A percentile compares a stretch with the other conserved stretches of the same genome.
phyloP scores from a whole-genome alignment of 257 asterid genomes.

The Gynochthodes officinalis region DNA sequence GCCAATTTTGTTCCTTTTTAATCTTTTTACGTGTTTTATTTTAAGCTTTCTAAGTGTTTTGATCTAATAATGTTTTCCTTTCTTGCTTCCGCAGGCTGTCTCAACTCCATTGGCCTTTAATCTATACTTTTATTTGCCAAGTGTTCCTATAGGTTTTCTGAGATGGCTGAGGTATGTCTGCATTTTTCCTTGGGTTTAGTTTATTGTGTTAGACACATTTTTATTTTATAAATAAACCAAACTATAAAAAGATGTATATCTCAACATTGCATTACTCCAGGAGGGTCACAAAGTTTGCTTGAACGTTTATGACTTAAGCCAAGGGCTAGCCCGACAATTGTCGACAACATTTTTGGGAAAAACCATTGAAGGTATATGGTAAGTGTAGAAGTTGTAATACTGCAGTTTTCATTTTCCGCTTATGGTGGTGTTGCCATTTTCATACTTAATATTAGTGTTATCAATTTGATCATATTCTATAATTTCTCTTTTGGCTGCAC shows the following conservation, averaged over 20 bases:
- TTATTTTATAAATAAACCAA: no score
- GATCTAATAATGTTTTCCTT: neutral
- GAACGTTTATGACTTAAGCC: slow-evolving; percentile 92
- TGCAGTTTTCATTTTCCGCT: neutral
- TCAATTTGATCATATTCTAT: neutral
- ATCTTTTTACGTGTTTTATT: neutral
- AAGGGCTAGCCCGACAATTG: slow-evolving; percentile 86
- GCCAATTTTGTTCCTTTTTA: neutral
- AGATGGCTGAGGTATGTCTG: slow-evolving; percentile 38
- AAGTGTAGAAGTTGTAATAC: slow-evolving; percentile 12
- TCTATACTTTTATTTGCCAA: neutral
- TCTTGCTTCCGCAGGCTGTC: slow-evolving; percentile 9
- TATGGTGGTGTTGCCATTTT: neutral
- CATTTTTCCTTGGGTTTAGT: neutral
- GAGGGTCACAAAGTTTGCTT: slow-evolving; percentile 76
- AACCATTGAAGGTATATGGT: slow-evolving; percentile 94
- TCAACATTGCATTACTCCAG: slow-evolving; percentile 38
- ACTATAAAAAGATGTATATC: neutral
- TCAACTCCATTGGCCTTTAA: neutral
- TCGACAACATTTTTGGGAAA: slow-evolving; percentile 82
- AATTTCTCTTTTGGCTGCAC: neutral
- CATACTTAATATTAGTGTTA: neutral
- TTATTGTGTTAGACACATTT: no score
- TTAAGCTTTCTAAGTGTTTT: neutral
- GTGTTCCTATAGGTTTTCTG: neutral